Conservation (phyloP, 768 basidiomycete genomes). For the Lentinula raphanica region DNA sequence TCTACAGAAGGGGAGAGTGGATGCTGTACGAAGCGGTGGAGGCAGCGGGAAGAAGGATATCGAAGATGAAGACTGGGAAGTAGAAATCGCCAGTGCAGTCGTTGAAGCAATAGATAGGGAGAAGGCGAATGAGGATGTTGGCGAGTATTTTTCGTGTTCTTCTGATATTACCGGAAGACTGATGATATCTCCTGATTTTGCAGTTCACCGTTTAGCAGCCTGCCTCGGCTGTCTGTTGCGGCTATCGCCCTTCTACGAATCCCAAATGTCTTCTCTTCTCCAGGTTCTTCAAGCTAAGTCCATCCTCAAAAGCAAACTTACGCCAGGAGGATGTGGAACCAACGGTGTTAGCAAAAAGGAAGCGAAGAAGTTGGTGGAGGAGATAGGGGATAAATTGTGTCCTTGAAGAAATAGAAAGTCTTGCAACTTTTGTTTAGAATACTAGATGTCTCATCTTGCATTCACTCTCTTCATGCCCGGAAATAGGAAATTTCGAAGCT, state of each 20-base stretch:
- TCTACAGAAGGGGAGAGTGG: conserved; percentile 59
- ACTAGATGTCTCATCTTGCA: too few species aligned
- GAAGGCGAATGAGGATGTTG: conserved; percentile 70
- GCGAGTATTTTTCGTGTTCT: conserved; percentile 37
- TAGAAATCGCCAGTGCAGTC: conserved; percentile 80
- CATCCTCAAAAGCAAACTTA: conserved; percentile 55
- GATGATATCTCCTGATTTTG: conserved; percentile 4
- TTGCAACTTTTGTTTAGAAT: too few species aligned
- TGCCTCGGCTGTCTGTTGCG: conserved; percentile 73
- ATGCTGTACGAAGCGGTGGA: conserved; percentile 26
- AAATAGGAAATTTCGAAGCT: too few species aligned
- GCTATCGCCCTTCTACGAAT: conserved; percentile 63
- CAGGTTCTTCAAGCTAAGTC: conserved; percentile 63
- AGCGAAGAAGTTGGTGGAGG: conserved; percentile 56
- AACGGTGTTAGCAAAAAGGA: conserved; percentile 60
- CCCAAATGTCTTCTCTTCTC: conserved; percentile 50
- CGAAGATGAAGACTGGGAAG: conserved; percentile 78
- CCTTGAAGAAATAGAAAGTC: conserved; percentile 17
- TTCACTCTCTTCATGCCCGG: too few species aligned
- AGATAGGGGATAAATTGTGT: conserved; percentile 50
- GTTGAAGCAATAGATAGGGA: conserved; percentile 74
- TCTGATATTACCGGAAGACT: neutral
- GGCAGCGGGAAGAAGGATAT: conserved; percentile 32
- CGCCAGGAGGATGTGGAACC: conserved; percentile 43
- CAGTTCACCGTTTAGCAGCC: conserved; percentile 80